Evolutionary conservation across 192 early-diverging fungal genomes (phyloP), one percentile per base, ranked within the genome.

Genomic region (Haplosporangium gracile): DNA sequence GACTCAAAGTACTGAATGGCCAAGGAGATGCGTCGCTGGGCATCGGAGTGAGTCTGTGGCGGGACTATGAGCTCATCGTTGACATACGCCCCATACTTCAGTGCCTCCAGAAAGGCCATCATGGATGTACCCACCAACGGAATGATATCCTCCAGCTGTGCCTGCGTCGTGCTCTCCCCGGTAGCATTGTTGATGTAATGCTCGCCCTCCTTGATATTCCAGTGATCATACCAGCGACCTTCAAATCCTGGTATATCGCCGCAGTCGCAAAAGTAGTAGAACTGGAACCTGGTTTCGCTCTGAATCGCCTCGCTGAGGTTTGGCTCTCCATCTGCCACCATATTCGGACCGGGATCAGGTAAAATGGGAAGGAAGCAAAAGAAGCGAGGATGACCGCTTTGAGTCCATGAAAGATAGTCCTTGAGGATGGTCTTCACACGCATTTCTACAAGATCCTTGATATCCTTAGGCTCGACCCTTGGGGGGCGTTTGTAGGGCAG

Each of bases 211-310:
- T 47, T 70, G 55, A 81, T 29, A 24, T 70, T 73, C 49, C 34
- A 40, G n/a, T 84, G 77, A 4, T 68, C 55, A 39, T 63, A 74
- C 24, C 20, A 68, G 9, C 20, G 43, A 26, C 32, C 40, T 24
- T 74, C 39, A 43, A 57, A 76, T 53, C 76, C 76, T 24, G 81
- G 55, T 7, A 75, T 26, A n/a, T 53, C 57, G 34, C 82, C 82
- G 70, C 77, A 84, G 32, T 84, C 82, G 68, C 82, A 84, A 32
- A 78, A 63, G 53, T 75, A 78, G 32, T 84, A 72, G 13, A 65
- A 11, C 29, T 65, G 60, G 29, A 65, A 65, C 60, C 11, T 65
- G 26, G 60, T 65, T 29, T 65, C 60, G 29, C 60, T 65, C 13
- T 65, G 60, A 65, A 65, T 65, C 60, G 26, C 60, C 8, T 65